These are phyloP conservation scores for Coemansia sp. DNA, from an alignment of 192 early-diverging fungal species.

Conservation along the genomic window DNA sequence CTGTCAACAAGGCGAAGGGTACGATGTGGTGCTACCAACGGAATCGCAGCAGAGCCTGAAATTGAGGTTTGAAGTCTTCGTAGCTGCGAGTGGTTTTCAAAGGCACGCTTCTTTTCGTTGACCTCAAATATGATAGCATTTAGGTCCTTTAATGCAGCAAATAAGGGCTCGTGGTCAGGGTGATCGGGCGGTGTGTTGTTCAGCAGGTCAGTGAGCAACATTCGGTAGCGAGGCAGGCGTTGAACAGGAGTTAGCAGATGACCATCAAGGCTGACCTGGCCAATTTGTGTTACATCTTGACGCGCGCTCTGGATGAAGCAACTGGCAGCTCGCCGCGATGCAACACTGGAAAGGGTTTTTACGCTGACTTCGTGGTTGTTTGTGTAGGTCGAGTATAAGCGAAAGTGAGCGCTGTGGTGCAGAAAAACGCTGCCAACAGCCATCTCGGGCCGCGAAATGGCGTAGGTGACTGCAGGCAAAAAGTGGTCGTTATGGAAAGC, in stretches of 20 bases:
- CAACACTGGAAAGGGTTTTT: conserved; percentile 57
- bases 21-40: conserved; percentile 57
- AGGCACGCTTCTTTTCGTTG: conserved; percentile 81
- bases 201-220: conserved; percentile 84
- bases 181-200: conserved; percentile 70
- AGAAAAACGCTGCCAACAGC: conserved; percentile 77
- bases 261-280: conserved; percentile 78
- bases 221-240: conserved; percentile 88
- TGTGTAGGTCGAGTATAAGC: conserved; percentile 82
- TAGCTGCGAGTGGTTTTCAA: conserved; percentile 55
- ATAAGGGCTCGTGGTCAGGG: conserved; percentile 72
- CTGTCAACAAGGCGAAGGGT: conserved; percentile 57
- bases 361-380: conserved; percentile 82
- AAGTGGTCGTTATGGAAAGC: conserved; percentile 67
- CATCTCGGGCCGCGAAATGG: conserved; percentile 34
- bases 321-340: conserved; percentile 34
- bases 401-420: conserved; percentile 72
- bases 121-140: conserved; percentile 70
- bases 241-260: conserved; percentile 91
- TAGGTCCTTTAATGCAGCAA: conserved; percentile 66
- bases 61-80: conserved; percentile 61
- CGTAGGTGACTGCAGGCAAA: conserved; percentile 57
- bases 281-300: conserved; percentile 61
- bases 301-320: conserved; percentile 40
- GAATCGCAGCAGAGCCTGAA: conserved; percentile 41